A percentile compares a stretch with the other conserved stretches of the same genome.
phyloP scores from a whole-genome alignment of 2,329 filamentous ascomycete genomes.

The Colletotrichum magnum region DNA sequence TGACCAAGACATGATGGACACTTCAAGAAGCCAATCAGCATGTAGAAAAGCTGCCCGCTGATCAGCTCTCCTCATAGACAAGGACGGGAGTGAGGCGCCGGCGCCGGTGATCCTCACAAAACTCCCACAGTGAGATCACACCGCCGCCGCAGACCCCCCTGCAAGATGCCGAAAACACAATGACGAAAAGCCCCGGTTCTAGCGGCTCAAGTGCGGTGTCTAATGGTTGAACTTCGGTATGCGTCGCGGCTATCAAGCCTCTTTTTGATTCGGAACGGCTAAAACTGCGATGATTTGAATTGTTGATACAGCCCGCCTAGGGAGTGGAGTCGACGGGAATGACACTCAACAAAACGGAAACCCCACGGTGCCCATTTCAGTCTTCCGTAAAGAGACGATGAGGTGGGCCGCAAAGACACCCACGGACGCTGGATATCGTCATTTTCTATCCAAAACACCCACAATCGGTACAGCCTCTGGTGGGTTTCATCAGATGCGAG shows the following conservation, averaged over 20 bases:
- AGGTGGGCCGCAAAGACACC: conserved; percentile 13
- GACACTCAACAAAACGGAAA: neutral
- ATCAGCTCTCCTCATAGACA: conserved; percentile 5
- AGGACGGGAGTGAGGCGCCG: conserved; percentile 8
- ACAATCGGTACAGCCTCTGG: conserved; percentile 9
- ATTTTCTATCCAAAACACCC: conserved; percentile 8
- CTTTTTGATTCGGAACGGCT: neutral
- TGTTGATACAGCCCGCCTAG: too few species aligned
- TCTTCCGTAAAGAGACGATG: neutral
- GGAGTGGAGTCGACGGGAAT: neutral
- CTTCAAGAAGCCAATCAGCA: conserved; percentile 3
- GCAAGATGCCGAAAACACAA: conserved; percentile 2
- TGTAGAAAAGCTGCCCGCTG: conserved; percentile 7
- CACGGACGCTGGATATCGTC: conserved; percentile 14
- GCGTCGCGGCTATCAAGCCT: too few species aligned
- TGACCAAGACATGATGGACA: neutral
- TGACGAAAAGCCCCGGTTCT: neutral
- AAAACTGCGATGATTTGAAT: neutral
- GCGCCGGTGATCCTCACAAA: conserved; percentile 4
- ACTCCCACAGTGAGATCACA: neutral
- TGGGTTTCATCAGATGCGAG: conserved; percentile 15
- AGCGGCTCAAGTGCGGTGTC: neutral
- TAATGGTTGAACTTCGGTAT: too few species aligned
- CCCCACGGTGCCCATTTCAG: neutral
- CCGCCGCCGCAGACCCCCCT: conserved; percentile 18